Evolutionary conservation across 2,329 filamentous ascomycete species (phyloP).

Genomic region (Diplodia seriata): DNA sequence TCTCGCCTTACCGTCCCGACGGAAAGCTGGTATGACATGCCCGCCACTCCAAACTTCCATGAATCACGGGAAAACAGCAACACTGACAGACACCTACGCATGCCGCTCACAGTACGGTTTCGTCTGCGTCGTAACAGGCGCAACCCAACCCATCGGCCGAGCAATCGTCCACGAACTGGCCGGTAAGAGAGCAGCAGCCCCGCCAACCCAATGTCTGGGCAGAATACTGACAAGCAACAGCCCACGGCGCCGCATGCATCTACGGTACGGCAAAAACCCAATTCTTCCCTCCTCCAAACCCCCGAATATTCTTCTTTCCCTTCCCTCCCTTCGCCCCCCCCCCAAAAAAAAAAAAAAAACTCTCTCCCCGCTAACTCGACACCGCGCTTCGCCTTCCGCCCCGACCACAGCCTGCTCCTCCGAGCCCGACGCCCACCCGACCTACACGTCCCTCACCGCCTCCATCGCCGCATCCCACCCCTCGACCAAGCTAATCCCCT

Average conservation of each 20-base stretch:
- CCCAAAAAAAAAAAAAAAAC: no score
- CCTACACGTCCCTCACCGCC: conserved; percentile 7
- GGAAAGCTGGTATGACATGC: conserved; percentile 60
- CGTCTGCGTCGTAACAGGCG: conserved; percentile 69
- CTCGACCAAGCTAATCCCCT: conserved; percentile 67
- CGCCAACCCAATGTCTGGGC: no score
- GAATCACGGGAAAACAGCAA: not conserved
- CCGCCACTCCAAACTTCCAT: not conserved
- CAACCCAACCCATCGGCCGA: conserved; percentile 65
- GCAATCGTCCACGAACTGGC: conserved; percentile 67
- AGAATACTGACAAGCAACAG: conserved; percentile 42
- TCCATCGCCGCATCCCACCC: conserved; percentile 42
- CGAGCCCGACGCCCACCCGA: not conserved
- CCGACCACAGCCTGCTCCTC: conserved; percentile 15
- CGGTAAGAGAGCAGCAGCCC: conserved; percentile 46
- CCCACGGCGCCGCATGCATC: conserved; percentile 69
- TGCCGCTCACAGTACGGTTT: conserved; percentile 61
- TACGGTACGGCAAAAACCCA: conserved; percentile 49
- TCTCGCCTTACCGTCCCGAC: conserved; percentile 64
- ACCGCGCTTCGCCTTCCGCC: no score
- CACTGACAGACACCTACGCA: conserved; percentile 3
- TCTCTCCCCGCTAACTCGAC: not conserved
- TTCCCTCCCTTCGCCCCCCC: not conserved
- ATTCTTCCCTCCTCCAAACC: no score
- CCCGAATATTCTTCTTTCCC: not conserved